Evolutionary conservation across 2,329 filamentous ascomycete genomes (phyloP).

Genomic region (Aphanocladium album): DNA sequence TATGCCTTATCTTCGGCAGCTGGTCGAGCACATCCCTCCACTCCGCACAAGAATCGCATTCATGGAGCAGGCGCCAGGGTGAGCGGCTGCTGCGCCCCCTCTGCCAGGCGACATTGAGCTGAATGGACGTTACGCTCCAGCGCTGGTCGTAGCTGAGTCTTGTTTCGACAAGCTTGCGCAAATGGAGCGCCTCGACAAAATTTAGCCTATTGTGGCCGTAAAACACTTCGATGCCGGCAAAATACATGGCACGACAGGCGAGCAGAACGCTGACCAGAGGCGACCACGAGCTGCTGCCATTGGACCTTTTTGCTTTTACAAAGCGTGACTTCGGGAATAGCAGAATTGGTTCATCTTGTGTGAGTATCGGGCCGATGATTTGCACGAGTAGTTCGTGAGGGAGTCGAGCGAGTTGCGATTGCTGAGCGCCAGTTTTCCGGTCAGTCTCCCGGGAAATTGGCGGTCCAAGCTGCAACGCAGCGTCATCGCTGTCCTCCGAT

Average conservation of each 20-base stretch:
- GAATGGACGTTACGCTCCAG: neutral
- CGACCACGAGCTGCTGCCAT: neutral
- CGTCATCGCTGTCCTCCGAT: neutral
- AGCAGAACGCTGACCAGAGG: constrained; percentile 8
- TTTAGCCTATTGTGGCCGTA: neutral
- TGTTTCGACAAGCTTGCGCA: neutral
- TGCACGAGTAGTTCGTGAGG: neutral
- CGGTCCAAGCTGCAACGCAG: neutral
- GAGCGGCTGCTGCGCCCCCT: neutral
- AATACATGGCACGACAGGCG: constrained; percentile 8
- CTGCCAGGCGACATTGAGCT: neutral
- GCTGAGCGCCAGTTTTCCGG: neutral
- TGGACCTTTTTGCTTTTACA: neutral
- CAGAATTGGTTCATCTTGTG: neutral
- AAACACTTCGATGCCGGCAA: constrained; percentile 5
- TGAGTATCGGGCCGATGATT: neutral
- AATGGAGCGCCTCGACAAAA: constrained; percentile 6
- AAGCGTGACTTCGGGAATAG: neutral
- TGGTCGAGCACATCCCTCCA: constrained; percentile 4
- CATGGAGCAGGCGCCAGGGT: constrained; percentile 1
- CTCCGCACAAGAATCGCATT: neutral
- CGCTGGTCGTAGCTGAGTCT: constrained; percentile 4
- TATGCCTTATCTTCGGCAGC: neutral
- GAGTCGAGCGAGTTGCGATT: neutral
- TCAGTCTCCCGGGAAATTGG: neutral